phyloP scores from a whole-genome alignment of 495 filamentous ascomycete species.

The Penicillium verhagenii region DNA sequence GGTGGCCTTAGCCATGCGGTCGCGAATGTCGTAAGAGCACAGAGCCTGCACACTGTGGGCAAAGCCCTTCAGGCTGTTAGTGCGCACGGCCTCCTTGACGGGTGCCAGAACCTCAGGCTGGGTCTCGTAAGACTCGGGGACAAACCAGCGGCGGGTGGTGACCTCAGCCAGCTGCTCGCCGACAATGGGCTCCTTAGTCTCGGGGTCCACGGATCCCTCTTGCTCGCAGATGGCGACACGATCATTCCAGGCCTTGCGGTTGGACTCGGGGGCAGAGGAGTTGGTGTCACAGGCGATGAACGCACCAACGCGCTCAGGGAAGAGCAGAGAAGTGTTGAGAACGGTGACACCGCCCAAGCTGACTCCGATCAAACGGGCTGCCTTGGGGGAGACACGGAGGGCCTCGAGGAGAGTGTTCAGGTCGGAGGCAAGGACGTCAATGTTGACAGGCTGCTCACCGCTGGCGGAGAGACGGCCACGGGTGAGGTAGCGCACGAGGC shows the following conservation, averaged over 20 bases:
- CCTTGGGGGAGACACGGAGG: slow-evolving; percentile 55
- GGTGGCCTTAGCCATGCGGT: slow-evolving; percentile 54
- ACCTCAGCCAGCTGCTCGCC: slow-evolving; percentile 58
- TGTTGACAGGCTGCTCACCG: slow-evolving; percentile 48
- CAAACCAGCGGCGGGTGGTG: slow-evolving; percentile 76
- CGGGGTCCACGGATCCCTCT: slow-evolving; percentile 42
- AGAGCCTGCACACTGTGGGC: slow-evolving; percentile 66
- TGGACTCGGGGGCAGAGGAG: slow-evolving; percentile 61
- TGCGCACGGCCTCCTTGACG: slow-evolving; percentile 59
- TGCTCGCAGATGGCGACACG: slow-evolving; percentile 66
- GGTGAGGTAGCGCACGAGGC: slow-evolving; percentile 68
- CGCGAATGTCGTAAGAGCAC: slow-evolving; percentile 71
- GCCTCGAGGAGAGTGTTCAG: slow-evolving; percentile 56
- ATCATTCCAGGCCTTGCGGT: slow-evolving; percentile 73
- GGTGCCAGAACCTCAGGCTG: slow-evolving; percentile 49
- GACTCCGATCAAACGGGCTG: slow-evolving; percentile 66
- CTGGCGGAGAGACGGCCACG: slow-evolving; percentile 56
- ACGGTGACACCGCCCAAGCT: slow-evolving; percentile 75
- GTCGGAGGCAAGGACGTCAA: slow-evolving; percentile 67
- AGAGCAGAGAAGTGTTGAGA: slow-evolving; percentile 65
- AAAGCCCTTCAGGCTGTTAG: slow-evolving; percentile 69
- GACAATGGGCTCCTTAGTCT: slow-evolving; percentile 53
- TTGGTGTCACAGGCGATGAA: slow-evolving; percentile 82
- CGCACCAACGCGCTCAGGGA: slow-evolving; percentile 54
- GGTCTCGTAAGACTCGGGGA: slow-evolving; percentile 56